Evolutionary conservation across 1,284 basidiomycete species (phyloP).

Genomic region (Ustilago crameri): DNA sequence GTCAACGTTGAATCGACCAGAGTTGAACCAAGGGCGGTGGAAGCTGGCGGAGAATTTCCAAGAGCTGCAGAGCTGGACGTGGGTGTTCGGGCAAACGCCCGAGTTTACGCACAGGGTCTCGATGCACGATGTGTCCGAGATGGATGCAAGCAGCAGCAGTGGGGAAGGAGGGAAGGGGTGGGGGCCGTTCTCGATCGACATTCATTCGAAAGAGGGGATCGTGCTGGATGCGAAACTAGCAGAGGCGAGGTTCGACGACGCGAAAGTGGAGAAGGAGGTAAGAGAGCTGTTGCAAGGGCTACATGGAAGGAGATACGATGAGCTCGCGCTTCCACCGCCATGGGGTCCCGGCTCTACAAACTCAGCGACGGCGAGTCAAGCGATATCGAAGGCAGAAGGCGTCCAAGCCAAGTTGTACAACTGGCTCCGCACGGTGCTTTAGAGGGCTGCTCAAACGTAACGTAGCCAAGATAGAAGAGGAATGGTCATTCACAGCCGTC

Average conservation of each 20-base stretch:
- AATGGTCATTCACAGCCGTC: too few relatives aligned
- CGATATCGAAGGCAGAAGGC: not conserved
- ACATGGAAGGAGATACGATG: conserved; percentile 42
- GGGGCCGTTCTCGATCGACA: conserved; percentile 34
- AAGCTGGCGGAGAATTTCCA: conserved; percentile 43
- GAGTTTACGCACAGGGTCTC: conserved; percentile 76
- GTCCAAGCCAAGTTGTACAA: conserved; percentile 8
- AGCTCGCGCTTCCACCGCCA: conserved; percentile 42
- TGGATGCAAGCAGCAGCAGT: conserved; percentile 4
- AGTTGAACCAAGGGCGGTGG: conserved; percentile 20
- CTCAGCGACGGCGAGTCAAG: not conserved
- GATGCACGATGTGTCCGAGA: conserved; percentile 15
- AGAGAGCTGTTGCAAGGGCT: conserved; percentile 14
- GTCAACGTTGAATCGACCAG: not conserved
- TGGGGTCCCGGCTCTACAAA: conserved; percentile 27
- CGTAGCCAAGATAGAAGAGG: too few relatives aligned
- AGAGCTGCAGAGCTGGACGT: conserved; percentile 82
- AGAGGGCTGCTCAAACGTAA: too few relatives aligned
- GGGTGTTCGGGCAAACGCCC: conserved; percentile 93
- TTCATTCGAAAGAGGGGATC: conserved; percentile 48
- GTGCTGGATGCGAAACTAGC: conserved; percentile 39
- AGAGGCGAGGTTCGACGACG: conserved; percentile 22
- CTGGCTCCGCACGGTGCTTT: conserved; percentile 35
- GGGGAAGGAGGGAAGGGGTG: conserved; percentile 2
- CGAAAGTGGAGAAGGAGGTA: conserved; percentile 17